Percentiles rank a stretch among this genome's conserved stretches.
phyloP scores from a whole-genome alignment of 805 yeast species.

The Henningerozyma blattae region DNA sequence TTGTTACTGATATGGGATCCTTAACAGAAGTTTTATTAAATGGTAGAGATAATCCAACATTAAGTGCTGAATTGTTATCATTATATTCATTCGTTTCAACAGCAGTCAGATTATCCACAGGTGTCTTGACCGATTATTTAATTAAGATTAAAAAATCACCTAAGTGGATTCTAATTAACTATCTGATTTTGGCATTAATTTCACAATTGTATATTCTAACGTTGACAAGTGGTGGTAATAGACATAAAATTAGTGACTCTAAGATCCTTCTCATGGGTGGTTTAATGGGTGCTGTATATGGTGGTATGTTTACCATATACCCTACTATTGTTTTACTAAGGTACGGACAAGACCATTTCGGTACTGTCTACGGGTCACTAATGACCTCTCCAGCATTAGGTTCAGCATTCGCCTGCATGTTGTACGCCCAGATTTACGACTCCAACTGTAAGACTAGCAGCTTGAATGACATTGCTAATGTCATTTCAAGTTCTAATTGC shows the following conservation, averaged over 20 bases:
- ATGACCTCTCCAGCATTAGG: conserved; percentile 86
- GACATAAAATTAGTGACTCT: background rate
- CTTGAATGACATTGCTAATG: background rate
- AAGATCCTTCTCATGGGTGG: conserved; percentile 24
- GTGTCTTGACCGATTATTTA: conserved; percentile 55
- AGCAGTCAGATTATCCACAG: conserved; percentile 50
- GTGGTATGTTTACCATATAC: conserved; percentile 73
- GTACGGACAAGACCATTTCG: conserved; percentile 84
- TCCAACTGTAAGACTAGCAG: conserved; percentile 11
- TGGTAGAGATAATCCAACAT: conserved; percentile 2
- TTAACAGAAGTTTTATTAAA: conserved; percentile 32
- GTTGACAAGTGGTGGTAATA: conserved; percentile 8
- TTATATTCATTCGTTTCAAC: conserved; percentile 63
- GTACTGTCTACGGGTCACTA: conserved; percentile 86
- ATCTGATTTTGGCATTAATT: conserved; percentile 25
- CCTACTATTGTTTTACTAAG: conserved; percentile 75
- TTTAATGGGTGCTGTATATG: conserved; percentile 61
- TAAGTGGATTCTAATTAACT: conserved; percentile 20
- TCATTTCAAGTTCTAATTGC: conserved; percentile 3
- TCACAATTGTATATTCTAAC: conserved; percentile 25
- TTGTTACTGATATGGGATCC: conserved; percentile 72
- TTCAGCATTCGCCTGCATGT: conserved; percentile 50
- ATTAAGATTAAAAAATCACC: conserved; percentile 21
- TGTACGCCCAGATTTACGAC: conserved; percentile 59
- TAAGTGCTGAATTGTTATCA: conserved; percentile 35